Base-by-base conservation (phyloP, 2,329 filamentous ascomycete species). In the Aspergillus bombycis region DNA sequence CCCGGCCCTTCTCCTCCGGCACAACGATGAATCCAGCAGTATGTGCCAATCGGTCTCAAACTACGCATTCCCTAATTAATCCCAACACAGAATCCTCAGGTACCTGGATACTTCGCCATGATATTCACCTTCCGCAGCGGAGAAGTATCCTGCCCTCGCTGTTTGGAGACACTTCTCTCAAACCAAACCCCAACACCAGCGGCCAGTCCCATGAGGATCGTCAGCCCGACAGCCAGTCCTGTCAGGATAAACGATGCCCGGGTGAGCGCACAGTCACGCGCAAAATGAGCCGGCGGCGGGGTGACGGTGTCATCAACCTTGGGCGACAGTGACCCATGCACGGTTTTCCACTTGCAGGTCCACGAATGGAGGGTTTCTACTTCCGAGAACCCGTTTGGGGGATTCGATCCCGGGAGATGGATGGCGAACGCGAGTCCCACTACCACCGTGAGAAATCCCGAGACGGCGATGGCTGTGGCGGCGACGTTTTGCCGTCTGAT, bases 311-410 rank as follows among this genome's bases (percentile, higher is more conserved):
- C 69, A 36, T 67, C 45, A 19, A 57, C 48, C 23, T 55, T 60
- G 12, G 58, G 61, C 5, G 62, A 62, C 10, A 64, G 59, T 14
- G 65, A 64, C 4, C 59, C 60, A 12, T 67, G 60, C 23, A 70
- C 67, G 4, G 52, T 43, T 36, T 73, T 71, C 77, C 77, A 80
- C 61, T 78, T 80, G 66, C 78, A 80, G 9, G 78, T 78, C 78
- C 78, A 80, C 45, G 74, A 76, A 21, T 76, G 71, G n/a, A 80
- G 70, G 8, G 78, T 79, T 63, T 80, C 77, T 38, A 73, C 73
- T 1, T 65, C 30, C 41, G 62, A 70, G 59, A 77, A 78, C 28
- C 73, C 73, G 10, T 34, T 67, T 7, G 71, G 75, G 38, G 71
- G 73, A 6, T 62, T 68, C n/a, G 74, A 72, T 26, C 65, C 69